phyloP scores from a whole-genome alignment of 176 grass and related monocot genomes.

The Aegilops longissima region DNA sequence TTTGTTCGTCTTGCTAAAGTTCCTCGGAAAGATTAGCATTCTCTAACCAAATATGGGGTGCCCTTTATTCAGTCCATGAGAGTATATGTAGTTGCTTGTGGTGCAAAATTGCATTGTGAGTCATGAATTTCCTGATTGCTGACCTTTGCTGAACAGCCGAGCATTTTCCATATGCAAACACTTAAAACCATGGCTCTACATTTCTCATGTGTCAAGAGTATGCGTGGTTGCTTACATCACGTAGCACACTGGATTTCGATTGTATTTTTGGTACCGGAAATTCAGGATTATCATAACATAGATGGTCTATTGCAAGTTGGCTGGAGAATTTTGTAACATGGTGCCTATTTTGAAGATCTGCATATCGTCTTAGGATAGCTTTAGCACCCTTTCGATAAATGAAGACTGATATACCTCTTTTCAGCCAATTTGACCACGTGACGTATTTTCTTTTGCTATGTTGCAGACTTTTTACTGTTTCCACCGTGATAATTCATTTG shows the following conservation, averaged over 20 bases:
- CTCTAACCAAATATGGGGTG: not conserved
- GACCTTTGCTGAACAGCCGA: not conserved
- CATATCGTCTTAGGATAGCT: not conserved
- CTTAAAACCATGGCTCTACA: not conserved
- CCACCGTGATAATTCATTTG: conserved; percentile 63
- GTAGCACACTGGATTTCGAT: not conserved
- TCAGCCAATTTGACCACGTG: not conserved
- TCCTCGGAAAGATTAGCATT: not conserved
- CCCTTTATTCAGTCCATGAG: not conserved
- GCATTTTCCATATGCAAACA: not conserved
- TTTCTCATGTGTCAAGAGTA: not conserved
- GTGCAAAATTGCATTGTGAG: not conserved
- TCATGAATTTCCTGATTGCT: not conserved
- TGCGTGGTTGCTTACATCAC: not conserved
- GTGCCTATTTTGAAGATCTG: not conserved
- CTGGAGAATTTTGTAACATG: not conserved
- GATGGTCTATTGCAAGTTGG: not conserved
- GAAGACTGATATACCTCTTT: not conserved
- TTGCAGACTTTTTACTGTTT: conserved; percentile 61
- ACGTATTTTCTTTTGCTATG: not conserved
- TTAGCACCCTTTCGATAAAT: not conserved
- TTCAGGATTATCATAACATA: not conserved
- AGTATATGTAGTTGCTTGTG: not conserved
- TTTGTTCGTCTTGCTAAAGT: not conserved
- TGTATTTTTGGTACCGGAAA: not conserved